phyloP scores from a whole-genome alignment of 2,329 filamentous ascomycete genomes.

The Neofusicoccum sp. region DNA sequence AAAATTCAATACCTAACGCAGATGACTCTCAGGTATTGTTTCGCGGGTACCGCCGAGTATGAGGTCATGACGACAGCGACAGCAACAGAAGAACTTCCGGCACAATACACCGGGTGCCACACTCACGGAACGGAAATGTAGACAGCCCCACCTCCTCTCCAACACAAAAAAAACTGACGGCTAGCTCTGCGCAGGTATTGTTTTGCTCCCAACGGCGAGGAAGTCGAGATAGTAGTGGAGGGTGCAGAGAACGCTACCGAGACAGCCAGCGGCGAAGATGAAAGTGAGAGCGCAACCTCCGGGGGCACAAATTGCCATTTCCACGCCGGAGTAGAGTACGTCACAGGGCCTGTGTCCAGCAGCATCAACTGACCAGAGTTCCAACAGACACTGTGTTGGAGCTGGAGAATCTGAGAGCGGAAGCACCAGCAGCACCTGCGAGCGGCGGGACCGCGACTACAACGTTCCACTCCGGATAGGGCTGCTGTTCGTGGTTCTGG shows the following conservation, averaged over 20 bases:
- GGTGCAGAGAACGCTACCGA: constrained; percentile 26
- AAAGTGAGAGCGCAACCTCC: constrained; percentile 19
- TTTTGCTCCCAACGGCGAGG: constrained; percentile 57
- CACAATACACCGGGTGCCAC: constrained; percentile 65
- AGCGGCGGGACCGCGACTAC: constrained; percentile 56
- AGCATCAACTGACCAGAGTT: constrained; percentile 23
- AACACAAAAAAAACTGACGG: constrained; percentile 14
- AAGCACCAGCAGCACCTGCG: constrained; percentile 41
- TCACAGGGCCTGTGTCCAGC: constrained; percentile 15
- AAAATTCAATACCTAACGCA: background rate
- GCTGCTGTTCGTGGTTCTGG: constrained; percentile 68
- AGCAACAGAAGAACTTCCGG: constrained; percentile 55
- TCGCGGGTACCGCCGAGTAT: constrained; percentile 44
- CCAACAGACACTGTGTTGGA: constrained; percentile 56
- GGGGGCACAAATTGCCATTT: constrained; percentile 61
- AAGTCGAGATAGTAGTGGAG: constrained; percentile 56
- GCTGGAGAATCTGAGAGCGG: constrained; percentile 35
- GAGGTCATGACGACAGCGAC: constrained; percentile 52
- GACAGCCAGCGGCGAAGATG: constrained; percentile 20
- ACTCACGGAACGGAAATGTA: constrained; percentile 58
- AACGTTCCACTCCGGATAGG: constrained; percentile 68
- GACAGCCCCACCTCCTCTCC: too few relatives aligned
- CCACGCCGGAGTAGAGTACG: constrained; percentile 72
- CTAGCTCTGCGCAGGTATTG: constrained; percentile 56
- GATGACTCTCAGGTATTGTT: constrained; percentile 42